Base-by-base conservation (phyloP, 306 rosid genomes). In the Castanea sativa region DNA sequence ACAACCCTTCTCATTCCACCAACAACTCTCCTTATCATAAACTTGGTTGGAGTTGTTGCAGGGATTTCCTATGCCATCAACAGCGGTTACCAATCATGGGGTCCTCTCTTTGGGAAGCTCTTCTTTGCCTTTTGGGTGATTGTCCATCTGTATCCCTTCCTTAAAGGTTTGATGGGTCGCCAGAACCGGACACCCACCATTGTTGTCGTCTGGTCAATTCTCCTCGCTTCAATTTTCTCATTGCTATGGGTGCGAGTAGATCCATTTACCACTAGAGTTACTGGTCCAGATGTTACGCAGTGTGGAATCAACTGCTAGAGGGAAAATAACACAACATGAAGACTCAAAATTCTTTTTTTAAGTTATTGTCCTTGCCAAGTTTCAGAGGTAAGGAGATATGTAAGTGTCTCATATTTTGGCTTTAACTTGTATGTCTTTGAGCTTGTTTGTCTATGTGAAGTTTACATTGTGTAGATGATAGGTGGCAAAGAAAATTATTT, bases 41-140 rank as follows among this genome's bases (percentile, higher is more conserved):
- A 95, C 98, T 72, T 95, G 77, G 94, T 92, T 0, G 98, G 99
- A 3, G 98, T 95, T 11, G 98, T 95, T 13, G 99, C 99, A 0
- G 99, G 99, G 3, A 91, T 95, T 78, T 92, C 98, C 5, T 91
- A 95, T 16, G 99, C 99, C 53, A 80, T 95, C 25, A 95, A 92
- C 81, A 95, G 98, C 10, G 99, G 99, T 32, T 95, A 95, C 91
- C 99, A 95, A 76, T 92, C 98, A 25, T 95, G 99, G 99, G 99
- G 99, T 63, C 98, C 98, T 1, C 88, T 95, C 41, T 95, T 95
- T 32, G 99, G 99, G 58, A 95, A 95, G 88, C 98, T 95, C 30
- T 95, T 95, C 87, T 95, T 95, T 59, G 99, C 99, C 79, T 95
- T 95, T 52, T 95, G 99, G 99, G 99, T 95, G 86, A 95, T 95